Percentiles rank a stretch among this genome's conserved stretches.
These are phyloP conservation scores for Starmerella powellii DNA, from an alignment of 805 yeast species.

Conservation along the genomic window DNA sequence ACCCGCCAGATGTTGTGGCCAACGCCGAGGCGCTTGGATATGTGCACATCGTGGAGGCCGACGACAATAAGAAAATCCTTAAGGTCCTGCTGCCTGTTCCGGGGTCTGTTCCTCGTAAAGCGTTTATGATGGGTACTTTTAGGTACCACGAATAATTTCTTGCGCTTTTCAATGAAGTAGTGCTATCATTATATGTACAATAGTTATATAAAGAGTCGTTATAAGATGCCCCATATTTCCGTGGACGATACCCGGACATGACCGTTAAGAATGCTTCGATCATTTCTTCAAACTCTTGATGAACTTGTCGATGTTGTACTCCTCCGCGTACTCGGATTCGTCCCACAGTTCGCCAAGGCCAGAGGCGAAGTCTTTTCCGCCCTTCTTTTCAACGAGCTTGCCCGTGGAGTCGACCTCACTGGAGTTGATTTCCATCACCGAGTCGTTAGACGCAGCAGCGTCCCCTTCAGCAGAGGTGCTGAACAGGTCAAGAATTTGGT, in stretches of 20 bases:
- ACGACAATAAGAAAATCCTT: slow-evolving; percentile 57
- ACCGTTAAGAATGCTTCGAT: no score
- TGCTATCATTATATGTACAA: not conserved
- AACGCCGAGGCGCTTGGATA: slow-evolving; percentile 64
- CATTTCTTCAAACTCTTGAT: slow-evolving; percentile 57
- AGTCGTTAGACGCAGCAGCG: slow-evolving; percentile 19
- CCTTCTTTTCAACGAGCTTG: slow-evolving; percentile 57
- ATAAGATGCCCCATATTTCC: no score
- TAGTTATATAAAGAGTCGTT: slow-evolving; percentile 1
- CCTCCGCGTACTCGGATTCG: slow-evolving; percentile 90
- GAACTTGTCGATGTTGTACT: slow-evolving; percentile 85
- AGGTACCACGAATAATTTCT: slow-evolving; percentile 66
- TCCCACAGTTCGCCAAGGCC: slow-evolving; percentile 86
- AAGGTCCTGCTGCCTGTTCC: slow-evolving; percentile 78
- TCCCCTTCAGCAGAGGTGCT: slow-evolving; percentile 49
- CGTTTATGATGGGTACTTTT: slow-evolving; percentile 60
- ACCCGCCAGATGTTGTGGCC: slow-evolving; percentile 37
- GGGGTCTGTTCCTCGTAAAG: slow-evolving; percentile 65
- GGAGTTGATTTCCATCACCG: slow-evolving; percentile 30
- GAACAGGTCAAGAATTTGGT: slow-evolving; percentile 80
- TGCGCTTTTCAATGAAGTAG: not conserved
- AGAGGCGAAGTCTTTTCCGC: slow-evolving; percentile 33
- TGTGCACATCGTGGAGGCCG: slow-evolving; percentile 57
- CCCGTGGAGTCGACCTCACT: slow-evolving; percentile 35
- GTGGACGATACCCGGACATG: no score